Evolutionary conservation across 2,329 filamentous ascomycete genomes (phyloP).

Genomic region (Fusarium fracticaudum): DNA sequence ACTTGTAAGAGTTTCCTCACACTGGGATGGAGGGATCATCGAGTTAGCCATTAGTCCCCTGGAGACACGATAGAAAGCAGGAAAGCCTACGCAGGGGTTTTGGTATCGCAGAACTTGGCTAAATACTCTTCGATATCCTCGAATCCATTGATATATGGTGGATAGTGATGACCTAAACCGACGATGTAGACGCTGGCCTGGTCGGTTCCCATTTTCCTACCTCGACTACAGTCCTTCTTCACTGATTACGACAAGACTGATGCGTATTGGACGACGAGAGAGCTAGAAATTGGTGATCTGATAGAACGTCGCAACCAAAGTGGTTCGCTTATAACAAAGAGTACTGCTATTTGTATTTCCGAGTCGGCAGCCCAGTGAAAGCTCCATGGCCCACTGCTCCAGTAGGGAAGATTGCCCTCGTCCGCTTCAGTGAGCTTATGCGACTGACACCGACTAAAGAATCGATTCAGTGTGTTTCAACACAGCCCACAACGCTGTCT

Average conservation of each 20-base stretch:
- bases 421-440: not conserved
- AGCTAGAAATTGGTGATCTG: not conserved
- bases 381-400: not conserved
- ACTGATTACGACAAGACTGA: not conserved
- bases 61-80: not conserved
- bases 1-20: constrained; percentile 2
- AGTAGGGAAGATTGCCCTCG: not conserved
- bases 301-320: not conserved
- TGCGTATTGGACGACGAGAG: not conserved
- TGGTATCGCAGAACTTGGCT: not conserved
- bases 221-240: not conserved
- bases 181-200: constrained; percentile 1
- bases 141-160: not conserved
- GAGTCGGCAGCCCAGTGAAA: not conserved
- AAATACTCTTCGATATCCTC: not conserved
- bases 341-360: not conserved
- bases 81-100: not conserved
- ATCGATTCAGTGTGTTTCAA: not conserved
- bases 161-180: constrained; percentile 5
- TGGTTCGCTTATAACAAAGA: not conserved
- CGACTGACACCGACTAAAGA: constrained; percentile 4
- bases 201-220: not conserved
- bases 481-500: not conserved
- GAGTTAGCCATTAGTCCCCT: not conserved
- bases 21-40: not conserved